Percentiles rank a stretch among this genome's conserved stretches.
These are phyloP conservation scores for Durio zibethinus DNA, from an alignment of 345 rosid species.

Conservation along the genomic window DNA sequence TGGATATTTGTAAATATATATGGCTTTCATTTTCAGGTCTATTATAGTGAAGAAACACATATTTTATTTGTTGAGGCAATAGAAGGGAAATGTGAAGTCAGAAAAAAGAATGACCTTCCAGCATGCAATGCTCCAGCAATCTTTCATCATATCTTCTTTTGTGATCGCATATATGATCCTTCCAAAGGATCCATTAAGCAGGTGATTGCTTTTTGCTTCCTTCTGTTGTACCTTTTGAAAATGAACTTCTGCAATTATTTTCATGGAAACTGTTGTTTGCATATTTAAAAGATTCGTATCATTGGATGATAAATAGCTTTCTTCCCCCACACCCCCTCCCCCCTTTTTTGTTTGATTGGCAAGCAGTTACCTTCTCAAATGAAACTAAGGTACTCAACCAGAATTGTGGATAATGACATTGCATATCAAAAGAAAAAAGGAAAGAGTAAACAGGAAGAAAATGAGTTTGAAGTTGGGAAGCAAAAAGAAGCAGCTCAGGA, in stretches of 20 bases:
- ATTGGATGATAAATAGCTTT: not conserved
- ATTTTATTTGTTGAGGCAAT: conserved; percentile 36
- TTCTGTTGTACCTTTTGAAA: not conserved
- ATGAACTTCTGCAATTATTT: not conserved
- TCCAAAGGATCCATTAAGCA: conserved; percentile 63
- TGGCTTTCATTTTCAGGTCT: conserved; percentile 47
- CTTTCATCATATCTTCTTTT: conserved; percentile 74
- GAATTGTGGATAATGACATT: conserved; percentile 35
- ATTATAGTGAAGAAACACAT: conserved; percentile 56
- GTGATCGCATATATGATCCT: conserved; percentile 74
- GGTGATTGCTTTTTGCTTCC: conserved; percentile 35
- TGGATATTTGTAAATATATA: not conserved
- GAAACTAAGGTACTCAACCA: conserved; percentile 48
- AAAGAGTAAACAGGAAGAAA: conserved; percentile 53
- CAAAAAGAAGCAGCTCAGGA: conserved; percentile 26
- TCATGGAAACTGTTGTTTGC: not conserved
- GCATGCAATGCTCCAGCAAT: conserved; percentile 36
- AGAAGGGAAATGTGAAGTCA: conserved; percentile 84
- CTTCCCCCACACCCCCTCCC: too few relatives aligned
- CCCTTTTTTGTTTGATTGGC: not conserved
- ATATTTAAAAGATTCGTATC: not conserved
- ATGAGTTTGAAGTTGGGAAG: conserved; percentile 27
- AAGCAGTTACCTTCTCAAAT: conserved; percentile 52
- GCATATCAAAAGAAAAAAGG: conserved; percentile 71
- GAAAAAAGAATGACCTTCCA: conserved; percentile 66